Percentiles rank a stretch among this genome's conserved stretches.
Evolutionary conservation across 2,329 filamentous ascomycete species (phyloP).

Genomic region (Venturia nashicola): DNA sequence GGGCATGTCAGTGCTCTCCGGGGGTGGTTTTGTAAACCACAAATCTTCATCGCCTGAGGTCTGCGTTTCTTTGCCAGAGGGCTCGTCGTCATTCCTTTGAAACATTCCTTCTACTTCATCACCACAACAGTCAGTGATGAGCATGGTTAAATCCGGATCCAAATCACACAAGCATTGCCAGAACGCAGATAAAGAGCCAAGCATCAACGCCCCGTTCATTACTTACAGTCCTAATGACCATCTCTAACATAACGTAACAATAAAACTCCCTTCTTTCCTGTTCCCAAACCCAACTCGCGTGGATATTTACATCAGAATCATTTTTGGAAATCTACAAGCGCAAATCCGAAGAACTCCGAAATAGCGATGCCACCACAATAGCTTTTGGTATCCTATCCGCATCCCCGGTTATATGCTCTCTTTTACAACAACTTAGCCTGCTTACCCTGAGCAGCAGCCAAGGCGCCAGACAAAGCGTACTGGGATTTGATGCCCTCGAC

Average conservation of each 20-base stretch:
- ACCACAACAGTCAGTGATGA: neutral
- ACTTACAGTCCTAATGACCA: neutral
- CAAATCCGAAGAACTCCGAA: neutral
- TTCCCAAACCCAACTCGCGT: neutral
- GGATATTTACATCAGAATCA: neutral
- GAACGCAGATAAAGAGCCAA: neutral
- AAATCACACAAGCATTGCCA: neutral
- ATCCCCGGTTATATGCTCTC: neutral
- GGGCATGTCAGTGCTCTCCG: no score
- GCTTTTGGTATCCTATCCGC: neutral
- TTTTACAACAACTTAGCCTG: neutral
- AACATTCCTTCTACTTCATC: neutral
- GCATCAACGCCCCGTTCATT: conserved; percentile 2
- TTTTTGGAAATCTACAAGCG: neutral
- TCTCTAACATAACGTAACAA: neutral
- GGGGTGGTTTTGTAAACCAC: no score
- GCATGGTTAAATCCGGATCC: neutral
- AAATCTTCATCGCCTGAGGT: no score
- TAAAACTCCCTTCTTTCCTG: neutral
- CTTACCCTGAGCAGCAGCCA: conserved; percentile 34
- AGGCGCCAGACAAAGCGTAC: conserved; percentile 55
- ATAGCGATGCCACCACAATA: neutral
- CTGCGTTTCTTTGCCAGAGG: no score
- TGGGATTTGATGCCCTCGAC: conserved; percentile 61
- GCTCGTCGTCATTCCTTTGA: no score